Base-by-base conservation (phyloP, 352 stramenopile genomes). In the Globisporangium echinulatum region DNA sequence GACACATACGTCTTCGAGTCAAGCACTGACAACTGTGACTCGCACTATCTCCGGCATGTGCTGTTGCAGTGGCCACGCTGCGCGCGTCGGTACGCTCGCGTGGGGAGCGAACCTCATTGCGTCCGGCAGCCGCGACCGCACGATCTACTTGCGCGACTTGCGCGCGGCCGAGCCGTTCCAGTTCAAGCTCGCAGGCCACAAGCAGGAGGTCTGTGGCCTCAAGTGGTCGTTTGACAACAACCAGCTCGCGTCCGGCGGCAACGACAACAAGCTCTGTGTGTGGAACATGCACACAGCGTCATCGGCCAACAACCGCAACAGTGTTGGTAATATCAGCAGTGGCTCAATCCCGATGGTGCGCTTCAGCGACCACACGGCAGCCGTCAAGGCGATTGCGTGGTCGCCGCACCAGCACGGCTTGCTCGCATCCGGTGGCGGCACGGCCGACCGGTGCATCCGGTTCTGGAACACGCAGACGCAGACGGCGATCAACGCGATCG, bases 231-330 rank as follows among this genome's bases (percentile, higher is more conserved):
- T 96, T 59, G 95, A 98, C 61, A 84, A 90, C 56, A 63, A 80
- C n/a, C 79, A 96, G 58, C 75, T 97, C 15, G 89, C 90, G 1
- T 97, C 89, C 0, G 97, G 97, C 52, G 96, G 96, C 19, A 99
- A 99, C 71, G 97, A 99, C 79, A 99, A 99, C 80, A 98, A 98
- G 71, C 74, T 99, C 19, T 88, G 97, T 58, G 91, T 99, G n/a
- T 98, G 96, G 89, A 96, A 96, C 69, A 81, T 92, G 54, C 85
- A 77, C 52, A 69, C 63, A 1, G 70, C 77, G 37, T 79, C 69
- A 0, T 47, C 44, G 6, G 25, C 49, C 10, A 53, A 38, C 15
- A 43, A n/a, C 5, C 50, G 36, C n/a, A 44, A 15, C 19, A 51
- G 7, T 5, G 6, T 8, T 33, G 15, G 39, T 14, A 52, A 15